Conservation (phyloP, 192 early-diverging fungal species). For the Gonapodya prolifera region DNA sequence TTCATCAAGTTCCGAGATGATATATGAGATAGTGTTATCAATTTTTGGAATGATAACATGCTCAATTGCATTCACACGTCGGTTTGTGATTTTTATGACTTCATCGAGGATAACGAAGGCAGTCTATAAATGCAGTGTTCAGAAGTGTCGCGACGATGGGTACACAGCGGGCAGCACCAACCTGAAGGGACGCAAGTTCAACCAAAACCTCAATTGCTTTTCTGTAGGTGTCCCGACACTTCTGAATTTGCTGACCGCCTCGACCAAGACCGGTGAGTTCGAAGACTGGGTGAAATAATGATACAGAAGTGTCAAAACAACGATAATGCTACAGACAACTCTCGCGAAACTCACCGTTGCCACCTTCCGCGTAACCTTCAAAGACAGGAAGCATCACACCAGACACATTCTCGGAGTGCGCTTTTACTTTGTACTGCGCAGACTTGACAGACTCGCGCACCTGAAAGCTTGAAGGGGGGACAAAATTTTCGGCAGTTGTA, state of each 20-base stretch:
- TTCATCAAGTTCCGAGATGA: slow-evolving; percentile 94
- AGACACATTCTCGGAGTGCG: slow-evolving; percentile 95
- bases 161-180: slow-evolving; percentile 16
- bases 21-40: slow-evolving; percentile 96
- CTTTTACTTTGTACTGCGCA: slow-evolving; percentile 80
- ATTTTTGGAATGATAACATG: slow-evolving; percentile 97
- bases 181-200: slow-evolving; percentile 95
- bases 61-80: slow-evolving; percentile 98
- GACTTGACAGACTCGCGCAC: slow-evolving; percentile 87
- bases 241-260: slow-evolving; percentile 94
- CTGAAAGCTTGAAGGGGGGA: slow-evolving; percentile 54
- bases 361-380: slow-evolving; percentile 74
- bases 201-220: slow-evolving; percentile 92
- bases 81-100: slow-evolving; percentile 98
- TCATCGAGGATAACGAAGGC: slow-evolving; percentile 98
- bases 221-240: slow-evolving; percentile 85
- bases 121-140: slow-evolving; percentile 37
- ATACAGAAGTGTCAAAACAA: no score
- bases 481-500: not conserved
- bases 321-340: not conserved
- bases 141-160: not conserved
- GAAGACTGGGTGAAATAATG: slow-evolving; percentile 39
- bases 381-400: slow-evolving; percentile 91
- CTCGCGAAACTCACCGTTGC: slow-evolving; percentile 50
- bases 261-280: slow-evolving; percentile 97